These are phyloP conservation scores for Endogone sp. DNA, from an alignment of 192 early-diverging fungal genomes.

Conservation along the genomic window DNA sequence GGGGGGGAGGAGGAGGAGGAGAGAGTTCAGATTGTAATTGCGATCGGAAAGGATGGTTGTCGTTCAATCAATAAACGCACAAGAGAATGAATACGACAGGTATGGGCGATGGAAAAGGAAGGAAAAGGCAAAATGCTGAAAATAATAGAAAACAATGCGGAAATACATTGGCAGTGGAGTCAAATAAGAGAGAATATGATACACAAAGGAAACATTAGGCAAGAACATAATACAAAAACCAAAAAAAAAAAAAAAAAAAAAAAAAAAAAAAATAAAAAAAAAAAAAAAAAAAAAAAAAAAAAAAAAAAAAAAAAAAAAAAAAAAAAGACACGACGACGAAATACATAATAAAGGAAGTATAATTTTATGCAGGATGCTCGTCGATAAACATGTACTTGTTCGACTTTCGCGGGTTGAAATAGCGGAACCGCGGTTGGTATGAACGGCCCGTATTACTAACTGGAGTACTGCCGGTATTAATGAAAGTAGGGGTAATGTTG, in stretches of 20 bases:
- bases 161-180: background rate
- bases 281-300: slow-evolving; percentile 6
- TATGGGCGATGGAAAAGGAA: background rate
- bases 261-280: background rate
- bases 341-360: background rate
- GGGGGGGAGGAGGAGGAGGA: no score
- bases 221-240: no score
- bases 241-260: slow-evolving; percentile 1
- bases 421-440: slow-evolving; percentile 19
- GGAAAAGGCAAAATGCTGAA: background rate
- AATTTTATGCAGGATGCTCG: slow-evolving; percentile 19
- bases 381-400: slow-evolving; percentile 39
- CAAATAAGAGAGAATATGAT: background rate
- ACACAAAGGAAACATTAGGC: background rate
- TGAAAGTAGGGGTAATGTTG: background rate
- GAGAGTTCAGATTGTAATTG: background rate
- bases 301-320: slow-evolving; percentile 7
- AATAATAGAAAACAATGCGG: no score
- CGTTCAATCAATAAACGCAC: background rate
- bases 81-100: background rate
- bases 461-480: background rate
- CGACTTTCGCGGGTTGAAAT: slow-evolving; percentile 33
- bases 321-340: background rate
- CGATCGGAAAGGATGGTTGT: background rate
- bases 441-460: background rate